Conservation (phyloP, 306 rosid genomes). For the Citrullus mucosospermus region DNA sequence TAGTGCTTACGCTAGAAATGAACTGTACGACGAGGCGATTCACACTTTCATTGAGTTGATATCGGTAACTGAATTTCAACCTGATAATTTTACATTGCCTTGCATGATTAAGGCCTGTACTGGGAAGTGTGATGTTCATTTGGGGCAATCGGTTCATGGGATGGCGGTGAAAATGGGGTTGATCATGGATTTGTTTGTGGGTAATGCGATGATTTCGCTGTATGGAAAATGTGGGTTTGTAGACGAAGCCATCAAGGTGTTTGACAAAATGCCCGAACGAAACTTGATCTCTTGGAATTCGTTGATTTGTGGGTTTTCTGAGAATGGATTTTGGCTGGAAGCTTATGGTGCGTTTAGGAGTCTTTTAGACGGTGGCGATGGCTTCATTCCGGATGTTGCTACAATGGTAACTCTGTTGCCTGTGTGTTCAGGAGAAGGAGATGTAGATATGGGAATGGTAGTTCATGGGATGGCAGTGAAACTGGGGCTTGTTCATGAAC, state of each 20-base stretch:
- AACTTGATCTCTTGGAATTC: slow-evolving; percentile 83
- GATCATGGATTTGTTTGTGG: slow-evolving; percentile 48
- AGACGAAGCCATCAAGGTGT: slow-evolving; percentile 39
- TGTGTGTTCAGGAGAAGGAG: slow-evolving; percentile 34
- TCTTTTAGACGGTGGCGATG: slow-evolving; percentile 28
- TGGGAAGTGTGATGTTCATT: slow-evolving; percentile 26
- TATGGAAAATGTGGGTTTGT: slow-evolving; percentile 49
- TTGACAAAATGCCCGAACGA: slow-evolving; percentile 39
- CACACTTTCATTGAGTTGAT: slow-evolving; percentile 31
- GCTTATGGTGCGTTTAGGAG: slow-evolving; percentile 26
- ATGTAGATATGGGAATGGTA: slow-evolving; percentile 36
- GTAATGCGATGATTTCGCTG: slow-evolving; percentile 52
- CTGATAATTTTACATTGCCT: slow-evolving; percentile 64
- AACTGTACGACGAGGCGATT: slow-evolving; percentile 34
- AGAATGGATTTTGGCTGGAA: slow-evolving; percentile 33
- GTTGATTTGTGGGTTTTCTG: slow-evolving; percentile 38
- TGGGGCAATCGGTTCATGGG: slow-evolving; percentile 52
- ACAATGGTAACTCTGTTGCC: slow-evolving; percentile 61
- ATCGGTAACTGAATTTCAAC: slow-evolving; percentile 30
- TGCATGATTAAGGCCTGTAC: slow-evolving; percentile 55
- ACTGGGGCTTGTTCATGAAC: slow-evolving; percentile 32
- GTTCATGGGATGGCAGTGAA: slow-evolving; percentile 69
- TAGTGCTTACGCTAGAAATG: slow-evolving; percentile 46
- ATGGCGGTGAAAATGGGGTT: slow-evolving; percentile 42
- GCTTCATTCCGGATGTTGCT: slow-evolving; percentile 58